Percentiles rank a stretch among this genome's conserved stretches.
These are phyloP conservation scores for Blastomyces gilchristii DNA, from an alignment of 2,329 filamentous ascomycete species.

Conservation along the genomic window DNA sequence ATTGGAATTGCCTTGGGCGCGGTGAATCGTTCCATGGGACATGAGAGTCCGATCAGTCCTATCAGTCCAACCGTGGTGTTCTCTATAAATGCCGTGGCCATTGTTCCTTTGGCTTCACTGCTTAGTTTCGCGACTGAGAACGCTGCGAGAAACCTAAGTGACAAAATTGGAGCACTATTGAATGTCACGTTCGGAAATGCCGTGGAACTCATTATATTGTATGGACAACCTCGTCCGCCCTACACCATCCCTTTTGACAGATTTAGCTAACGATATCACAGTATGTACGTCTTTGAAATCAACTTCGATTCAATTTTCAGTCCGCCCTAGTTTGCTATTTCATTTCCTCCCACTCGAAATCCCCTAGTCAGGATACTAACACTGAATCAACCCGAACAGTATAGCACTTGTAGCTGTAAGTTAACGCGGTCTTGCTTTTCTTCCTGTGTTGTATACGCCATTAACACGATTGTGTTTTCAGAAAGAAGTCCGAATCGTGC, in stretches of 20 bases:
- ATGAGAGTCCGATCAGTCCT: constrained; percentile 36
- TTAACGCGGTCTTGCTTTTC: background rate
- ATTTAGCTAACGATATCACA: constrained; percentile 21
- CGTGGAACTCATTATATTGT: constrained; percentile 68
- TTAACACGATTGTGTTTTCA: constrained; percentile 20
- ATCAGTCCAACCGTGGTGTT: constrained; percentile 52
- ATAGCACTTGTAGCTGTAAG: constrained; percentile 62
- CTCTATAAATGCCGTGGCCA: constrained; percentile 63
- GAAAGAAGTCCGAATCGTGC: constrained; percentile 81
- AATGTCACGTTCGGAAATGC: constrained; percentile 73
- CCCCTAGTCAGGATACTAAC: background rate
- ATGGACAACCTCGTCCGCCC: constrained; percentile 29
- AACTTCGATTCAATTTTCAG: background rate
- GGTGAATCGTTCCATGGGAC: constrained; percentile 18
- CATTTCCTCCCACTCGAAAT: background rate
- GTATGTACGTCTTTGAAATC: constrained; percentile 42
- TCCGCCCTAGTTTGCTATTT: background rate
- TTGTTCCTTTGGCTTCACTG: constrained; percentile 62
- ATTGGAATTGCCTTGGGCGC: constrained; percentile 32
- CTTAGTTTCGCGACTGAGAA: constrained; percentile 65
- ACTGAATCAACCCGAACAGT: constrained; percentile 35
- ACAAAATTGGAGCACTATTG: constrained; percentile 61
- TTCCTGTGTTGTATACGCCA: background rate
- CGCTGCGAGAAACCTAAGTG: constrained; percentile 61
- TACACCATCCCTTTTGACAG: background rate